These are phyloP conservation scores for Penicillium riverlandense DNA, from an alignment of 495 filamentous ascomycete species.

Conservation along the genomic window DNA sequence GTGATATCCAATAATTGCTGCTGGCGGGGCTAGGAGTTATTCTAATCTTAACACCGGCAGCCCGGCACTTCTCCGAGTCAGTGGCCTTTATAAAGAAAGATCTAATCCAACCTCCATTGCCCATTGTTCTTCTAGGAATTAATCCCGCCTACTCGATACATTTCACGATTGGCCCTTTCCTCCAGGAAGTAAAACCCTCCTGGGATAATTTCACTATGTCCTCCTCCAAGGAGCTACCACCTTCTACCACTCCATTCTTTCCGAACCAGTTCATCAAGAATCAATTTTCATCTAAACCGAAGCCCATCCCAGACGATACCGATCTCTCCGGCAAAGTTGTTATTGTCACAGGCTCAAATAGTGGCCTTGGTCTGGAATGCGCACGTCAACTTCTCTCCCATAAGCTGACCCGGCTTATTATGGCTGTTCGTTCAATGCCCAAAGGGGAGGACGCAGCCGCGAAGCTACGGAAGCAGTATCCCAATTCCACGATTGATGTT, in stretches of 20 bases:
- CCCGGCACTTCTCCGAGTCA: no score
- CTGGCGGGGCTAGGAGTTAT: no score
- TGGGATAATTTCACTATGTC: no score
- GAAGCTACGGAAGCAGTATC: slow-evolving; percentile 18
- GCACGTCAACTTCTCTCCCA: slow-evolving; percentile 33
- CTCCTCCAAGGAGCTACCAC: slow-evolving; percentile 3
- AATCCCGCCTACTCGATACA: no score
- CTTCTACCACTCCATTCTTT: slow-evolving; percentile 1
- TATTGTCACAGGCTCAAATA: slow-evolving; percentile 42
- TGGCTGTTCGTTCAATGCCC: slow-evolving; percentile 37
- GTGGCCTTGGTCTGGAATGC: slow-evolving; percentile 36
- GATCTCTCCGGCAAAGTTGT: slow-evolving; percentile 26
- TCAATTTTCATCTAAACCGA: slow-evolving; percentile 1
- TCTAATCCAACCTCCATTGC: neutral
- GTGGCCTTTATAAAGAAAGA: no score
- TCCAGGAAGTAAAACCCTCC: no score
- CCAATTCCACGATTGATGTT: slow-evolving; percentile 32
- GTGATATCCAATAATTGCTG: no score
- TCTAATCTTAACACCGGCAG: no score
- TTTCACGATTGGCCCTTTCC: no score
- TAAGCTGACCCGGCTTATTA: slow-evolving; percentile 35
- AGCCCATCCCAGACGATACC: neutral
- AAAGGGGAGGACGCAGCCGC: slow-evolving; percentile 34
- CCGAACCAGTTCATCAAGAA: slow-evolving; percentile 8
- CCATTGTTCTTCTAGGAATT: neutral